Evolutionary conservation across 179 eudicot genomes (phyloP), one percentile per base, ranked within the genome.

Genomic region (Silene coronaria): DNA sequence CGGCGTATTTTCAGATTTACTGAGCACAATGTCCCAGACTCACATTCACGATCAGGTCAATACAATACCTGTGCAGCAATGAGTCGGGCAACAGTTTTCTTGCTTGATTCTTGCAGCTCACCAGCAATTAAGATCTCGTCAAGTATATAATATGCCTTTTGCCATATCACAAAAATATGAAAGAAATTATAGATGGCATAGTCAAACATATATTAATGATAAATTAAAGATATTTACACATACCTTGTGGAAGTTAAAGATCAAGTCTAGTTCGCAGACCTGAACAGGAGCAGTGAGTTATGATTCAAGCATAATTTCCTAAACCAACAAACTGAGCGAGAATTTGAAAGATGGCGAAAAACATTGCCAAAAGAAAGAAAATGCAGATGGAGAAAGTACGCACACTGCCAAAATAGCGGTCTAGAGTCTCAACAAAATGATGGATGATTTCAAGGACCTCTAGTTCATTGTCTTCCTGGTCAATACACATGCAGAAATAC

Each of bases 401-500:
- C 77, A 95, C 99, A 87, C 97, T 92, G 78, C 97, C 95, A 70
- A 95, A 95, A 84, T 95, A 95, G 78, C 97, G 97, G 78, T 95
- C 99, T 36, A 95, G 91, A 77, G 87, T 88, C 91, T 91, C 97
- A 45, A 95, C 99, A 83, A 48, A 95, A 80, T 95, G 99, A 82
- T 95, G 99, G 72, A 93, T 87, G 38, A 91, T 84, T 85, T 95
- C 99, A 68, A 95, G 99, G 78, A 86, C 68, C 89, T 95, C 99
- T 74, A 95, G 76, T 78, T 93, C 99, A 77, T 95, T 95, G 85
- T 95, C 97, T 46, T 89, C 93, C 83, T 89, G 93, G 78, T 91
- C 89, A 78, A 95, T 87, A 83, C 99, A 92, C 97, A 95, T 91
- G 82, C 99, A 95, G 86, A 95, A 95, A 77, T 95, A 95, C 77